Evolutionary conservation across 768 basidiomycete genomes (phyloP).

Genomic region (Russula foetens): DNA sequence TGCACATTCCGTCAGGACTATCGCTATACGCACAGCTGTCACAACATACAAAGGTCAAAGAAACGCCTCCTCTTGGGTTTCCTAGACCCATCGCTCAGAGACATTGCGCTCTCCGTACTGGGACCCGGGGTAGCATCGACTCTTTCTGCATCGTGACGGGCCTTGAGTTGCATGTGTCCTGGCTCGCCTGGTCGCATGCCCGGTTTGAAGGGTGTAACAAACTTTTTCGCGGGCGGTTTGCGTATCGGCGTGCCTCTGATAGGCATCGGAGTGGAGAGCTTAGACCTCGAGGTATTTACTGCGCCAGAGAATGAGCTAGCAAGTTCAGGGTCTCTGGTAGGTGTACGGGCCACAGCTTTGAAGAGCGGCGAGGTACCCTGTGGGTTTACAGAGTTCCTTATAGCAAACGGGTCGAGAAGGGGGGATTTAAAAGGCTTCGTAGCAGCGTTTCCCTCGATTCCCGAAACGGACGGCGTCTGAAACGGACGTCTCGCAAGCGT

Average conservation of each 20-base stretch:
- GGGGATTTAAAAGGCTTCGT: slow-evolving; percentile 16
- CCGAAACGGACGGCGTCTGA: neutral
- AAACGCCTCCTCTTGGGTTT: neutral
- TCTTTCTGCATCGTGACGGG: neutral
- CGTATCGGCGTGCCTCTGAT: slow-evolving; percentile 1
- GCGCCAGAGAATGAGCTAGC: neutral
- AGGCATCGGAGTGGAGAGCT: slow-evolving; percentile 5
- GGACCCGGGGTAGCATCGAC: neutral
- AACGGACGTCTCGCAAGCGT: neutral
- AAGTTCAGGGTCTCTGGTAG: neutral
- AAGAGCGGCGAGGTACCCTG: neutral
- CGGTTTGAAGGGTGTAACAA: slow-evolving; percentile 52
- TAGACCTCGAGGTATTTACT: neutral
- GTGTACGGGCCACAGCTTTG: slow-evolving; percentile 1
- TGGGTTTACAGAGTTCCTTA: neutral
- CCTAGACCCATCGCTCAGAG: neutral
- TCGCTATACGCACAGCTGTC: neutral
- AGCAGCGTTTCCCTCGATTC: neutral
- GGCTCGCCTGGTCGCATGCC: slow-evolving; percentile 40
- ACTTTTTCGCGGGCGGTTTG: slow-evolving; percentile 28
- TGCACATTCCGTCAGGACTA: neutral
- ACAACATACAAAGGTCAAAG: slow-evolving; percentile 15
- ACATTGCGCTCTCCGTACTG: neutral
- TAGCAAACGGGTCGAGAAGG: neutral
- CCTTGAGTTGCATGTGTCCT: slow-evolving; percentile 25